These are phyloP conservation scores for Rubus parviflorus DNA, from an alignment of 306 rosid genomes.

Conservation along the genomic window DNA sequence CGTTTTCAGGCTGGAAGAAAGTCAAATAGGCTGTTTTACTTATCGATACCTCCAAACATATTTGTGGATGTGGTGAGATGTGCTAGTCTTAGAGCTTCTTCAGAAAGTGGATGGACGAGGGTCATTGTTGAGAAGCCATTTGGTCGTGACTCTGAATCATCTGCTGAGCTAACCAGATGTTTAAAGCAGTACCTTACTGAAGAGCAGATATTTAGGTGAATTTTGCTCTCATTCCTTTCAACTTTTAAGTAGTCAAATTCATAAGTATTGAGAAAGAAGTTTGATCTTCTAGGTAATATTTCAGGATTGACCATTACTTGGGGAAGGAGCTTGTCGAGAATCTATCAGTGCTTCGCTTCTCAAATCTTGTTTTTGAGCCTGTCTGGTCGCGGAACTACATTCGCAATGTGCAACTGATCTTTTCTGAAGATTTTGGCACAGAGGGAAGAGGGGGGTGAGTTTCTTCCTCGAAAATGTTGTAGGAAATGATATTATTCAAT, in stretches of 20 bases:
- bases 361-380: slow-evolving; percentile 95
- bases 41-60: slow-evolving; percentile 91
- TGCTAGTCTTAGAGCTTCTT: slow-evolving; percentile 82
- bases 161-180: slow-evolving; percentile 72
- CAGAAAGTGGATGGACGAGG: slow-evolving; percentile 88
- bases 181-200: slow-evolving; percentile 81
- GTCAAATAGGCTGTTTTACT: slow-evolving; percentile 79
- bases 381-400: slow-evolving; percentile 86
- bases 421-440: slow-evolving; percentile 98
- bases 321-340: slow-evolving; percentile 99
- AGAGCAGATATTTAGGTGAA: slow-evolving; percentile 92
- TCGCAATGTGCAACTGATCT: slow-evolving; percentile 90
- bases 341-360: slow-evolving; percentile 95
- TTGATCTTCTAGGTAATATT: slow-evolving; percentile 26
- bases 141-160: slow-evolving; percentile 85
- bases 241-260: slow-evolving; percentile 3
- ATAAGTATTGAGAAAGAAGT: slow-evolving; percentile 22
- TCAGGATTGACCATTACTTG: slow-evolving; percentile 97
- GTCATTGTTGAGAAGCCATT: slow-evolving; percentile 97
- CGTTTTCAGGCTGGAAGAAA: slow-evolving; percentile 65
- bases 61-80: slow-evolving; percentile 83
- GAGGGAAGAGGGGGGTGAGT: slow-evolving; percentile 97
- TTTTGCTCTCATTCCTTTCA: slow-evolving; percentile 10
- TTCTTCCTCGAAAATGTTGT: slow-evolving; percentile 12
- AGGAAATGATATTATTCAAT: slow-evolving; percentile 8